Evolutionary conservation across 805 yeast species (phyloP), one percentile per base, ranked within the genome.

Genomic region (Vanderwaltozyma tropicalis): DNA sequence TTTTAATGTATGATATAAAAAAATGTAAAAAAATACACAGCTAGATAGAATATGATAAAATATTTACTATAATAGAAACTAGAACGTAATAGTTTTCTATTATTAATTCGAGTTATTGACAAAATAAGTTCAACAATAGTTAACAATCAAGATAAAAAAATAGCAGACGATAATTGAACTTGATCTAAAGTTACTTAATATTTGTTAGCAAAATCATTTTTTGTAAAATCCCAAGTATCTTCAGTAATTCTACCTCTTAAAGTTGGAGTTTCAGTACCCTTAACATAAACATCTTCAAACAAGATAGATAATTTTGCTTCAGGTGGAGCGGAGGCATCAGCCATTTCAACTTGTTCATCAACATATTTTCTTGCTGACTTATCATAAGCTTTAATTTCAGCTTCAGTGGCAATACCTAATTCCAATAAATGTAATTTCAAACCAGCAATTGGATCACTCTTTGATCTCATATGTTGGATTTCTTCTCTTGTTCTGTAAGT

Each of bases 401-500:
- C 94, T 73, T 89, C 98, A 44, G 94, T 72, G 45, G 96, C 94
- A 53, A 92, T 78, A 46, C 72, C 76, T 62, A 78, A 72, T 52
- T 87, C 96, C 56, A 88, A 63, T 49, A 92, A 70, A 46, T 77
- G 83, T 57, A 78, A 79, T 76, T 88, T 89, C 62, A 92, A 77
- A 52, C 97, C 97, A 40, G 95, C 88, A 64, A 92, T 86, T 54
- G 97, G 96, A 66, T 92, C 98, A 64, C 83, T 87, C 74, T 86
- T 83, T 31, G 97, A 86, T 74, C 98, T 84, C 96, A 92, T 88
- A 73, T 89, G 89, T 72, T 88, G 96, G 53, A 92, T 92, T 73
- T 92, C 98, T 71, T 92, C 98, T 74, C 98, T 88, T 62, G 98
- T 92, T 78, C 98, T 83, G 80, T 92, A 92, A 50, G 98, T 92